Evolutionary conservation across 331 rosid species (phyloP).

Genomic region (Dryas integrifolia): DNA sequence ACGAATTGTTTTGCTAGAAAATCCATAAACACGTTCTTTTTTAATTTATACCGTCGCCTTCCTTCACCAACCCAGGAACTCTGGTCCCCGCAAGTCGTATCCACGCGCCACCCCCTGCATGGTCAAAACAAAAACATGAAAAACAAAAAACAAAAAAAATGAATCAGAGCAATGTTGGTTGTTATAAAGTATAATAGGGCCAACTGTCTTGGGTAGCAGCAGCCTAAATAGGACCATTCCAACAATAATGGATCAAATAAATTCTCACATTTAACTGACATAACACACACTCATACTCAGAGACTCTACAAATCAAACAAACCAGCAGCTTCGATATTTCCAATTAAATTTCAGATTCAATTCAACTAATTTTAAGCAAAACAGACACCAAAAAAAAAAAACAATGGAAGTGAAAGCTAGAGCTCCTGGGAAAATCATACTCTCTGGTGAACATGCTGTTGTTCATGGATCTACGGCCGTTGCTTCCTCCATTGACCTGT

Average conservation of each 20-base stretch:
- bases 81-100: background rate
- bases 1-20: too few species aligned
- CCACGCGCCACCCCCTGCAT: constrained; percentile 13
- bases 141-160: background rate
- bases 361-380: background rate
- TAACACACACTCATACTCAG: background rate
- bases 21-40: too few species aligned
- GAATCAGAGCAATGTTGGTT: background rate
- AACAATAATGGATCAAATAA: background rate
- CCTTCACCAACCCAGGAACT: background rate
- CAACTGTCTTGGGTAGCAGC: background rate
- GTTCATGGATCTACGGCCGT: constrained; percentile 96
- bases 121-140: background rate
- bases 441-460: constrained; percentile 93
- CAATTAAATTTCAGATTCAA: background rate
- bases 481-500: constrained; percentile 75
- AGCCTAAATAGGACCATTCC: background rate
- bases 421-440: constrained; percentile 93
- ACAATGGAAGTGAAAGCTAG: constrained; percentile 76
- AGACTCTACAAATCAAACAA: background rate
- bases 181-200: background rate
- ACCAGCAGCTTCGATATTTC: background rate
- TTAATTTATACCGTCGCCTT: too few species aligned
- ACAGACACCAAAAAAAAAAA: background rate
- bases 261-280: background rate